phyloP scores from a whole-genome alignment of 2,329 filamentous ascomycete genomes.

The Sporothrix brunneoviolacea region DNA sequence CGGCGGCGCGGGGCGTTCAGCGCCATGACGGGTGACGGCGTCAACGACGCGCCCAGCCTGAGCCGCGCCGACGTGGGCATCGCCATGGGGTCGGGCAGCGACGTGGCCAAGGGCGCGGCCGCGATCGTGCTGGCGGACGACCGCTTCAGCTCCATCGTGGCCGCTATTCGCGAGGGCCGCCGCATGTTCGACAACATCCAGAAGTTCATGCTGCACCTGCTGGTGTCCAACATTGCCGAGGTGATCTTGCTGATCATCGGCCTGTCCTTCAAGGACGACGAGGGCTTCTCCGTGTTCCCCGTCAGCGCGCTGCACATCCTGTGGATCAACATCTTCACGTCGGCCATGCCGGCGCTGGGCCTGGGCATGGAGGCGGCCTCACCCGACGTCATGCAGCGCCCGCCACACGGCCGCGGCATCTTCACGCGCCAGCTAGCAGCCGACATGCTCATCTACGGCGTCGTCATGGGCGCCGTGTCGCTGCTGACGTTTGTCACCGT shows the following conservation, averaged over 20 bases:
- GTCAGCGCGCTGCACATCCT: conserved; percentile 80
- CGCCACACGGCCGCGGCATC: conserved; percentile 68
- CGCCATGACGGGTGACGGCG: conserved; percentile 84
- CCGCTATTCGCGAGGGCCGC: conserved; percentile 74
- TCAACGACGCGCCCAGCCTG: conserved; percentile 78
- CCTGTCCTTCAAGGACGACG: conserved; percentile 68
- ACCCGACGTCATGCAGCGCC: conserved; percentile 70
- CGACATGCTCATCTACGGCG: conserved; percentile 74
- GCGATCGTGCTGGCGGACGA: conserved; percentile 82
- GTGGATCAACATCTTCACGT: conserved; percentile 93
- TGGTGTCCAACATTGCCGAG: conserved; percentile 77
- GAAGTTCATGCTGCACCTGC: conserved; percentile 75
- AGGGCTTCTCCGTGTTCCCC: conserved; percentile 73
- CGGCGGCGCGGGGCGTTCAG: conserved; percentile 69
- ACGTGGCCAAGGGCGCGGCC: conserved; percentile 76
- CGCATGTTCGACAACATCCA: conserved; percentile 87
- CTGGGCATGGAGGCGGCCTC: conserved; percentile 73
- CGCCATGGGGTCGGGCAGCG: conserved; percentile 82
- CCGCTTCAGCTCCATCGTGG: conserved; percentile 81
- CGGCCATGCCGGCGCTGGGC: conserved; percentile 80
- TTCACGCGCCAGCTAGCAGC: conserved; percentile 72
- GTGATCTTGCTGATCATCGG: conserved; percentile 76
- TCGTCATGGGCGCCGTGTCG: conserved; percentile 67
- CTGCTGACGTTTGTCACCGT: conserved; percentile 60
- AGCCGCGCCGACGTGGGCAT: conserved; percentile 80